phyloP scores from a whole-genome alignment of 768 basidiomycete species.

The Phylloporus sp. region DNA sequence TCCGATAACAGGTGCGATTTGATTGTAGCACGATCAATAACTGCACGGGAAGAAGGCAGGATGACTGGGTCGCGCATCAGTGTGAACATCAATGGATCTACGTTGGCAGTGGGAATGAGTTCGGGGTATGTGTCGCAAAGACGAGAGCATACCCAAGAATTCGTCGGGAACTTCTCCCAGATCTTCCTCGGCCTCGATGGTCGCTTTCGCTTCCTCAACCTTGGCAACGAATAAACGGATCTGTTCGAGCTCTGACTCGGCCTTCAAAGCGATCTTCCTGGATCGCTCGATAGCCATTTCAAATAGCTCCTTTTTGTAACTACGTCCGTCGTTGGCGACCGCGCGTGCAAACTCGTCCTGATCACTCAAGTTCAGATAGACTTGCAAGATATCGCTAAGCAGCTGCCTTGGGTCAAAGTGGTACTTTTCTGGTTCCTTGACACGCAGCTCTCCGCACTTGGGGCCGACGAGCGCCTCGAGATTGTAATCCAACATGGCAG shows the following conservation, averaged over 20 bases:
- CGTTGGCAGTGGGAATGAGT: neutral
- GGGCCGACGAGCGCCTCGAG: conserved; percentile 86
- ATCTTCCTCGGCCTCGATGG: conserved; percentile 85
- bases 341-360: conserved; percentile 75
- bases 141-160: conserved; percentile 65
- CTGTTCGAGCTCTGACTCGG: conserved; percentile 67
- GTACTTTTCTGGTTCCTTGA: conserved; percentile 82
- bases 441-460: conserved; percentile 77
- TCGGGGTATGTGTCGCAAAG: neutral
- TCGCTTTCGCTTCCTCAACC: conserved; percentile 79
- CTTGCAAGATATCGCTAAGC: conserved; percentile 81
- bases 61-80: conserved; percentile 95
- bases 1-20: conserved; percentile 93
- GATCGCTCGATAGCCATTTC: conserved; percentile 70
- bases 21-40: conserved; percentile 88
- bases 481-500: conserved; percentile 96
- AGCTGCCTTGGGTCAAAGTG: conserved; percentile 81
- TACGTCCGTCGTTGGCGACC: conserved; percentile 91
- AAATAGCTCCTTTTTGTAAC: conserved; percentile 82
- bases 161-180: conserved; percentile 93
- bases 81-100: conserved; percentile 87
- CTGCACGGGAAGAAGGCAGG: conserved; percentile 72
- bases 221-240: conserved; percentile 66
- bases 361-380: conserved; percentile 84
- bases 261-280: conserved; percentile 59